These are phyloP conservation scores for Solanum chmielewskii DNA, from an alignment of 257 asterid species.

Conservation along the genomic window DNA sequence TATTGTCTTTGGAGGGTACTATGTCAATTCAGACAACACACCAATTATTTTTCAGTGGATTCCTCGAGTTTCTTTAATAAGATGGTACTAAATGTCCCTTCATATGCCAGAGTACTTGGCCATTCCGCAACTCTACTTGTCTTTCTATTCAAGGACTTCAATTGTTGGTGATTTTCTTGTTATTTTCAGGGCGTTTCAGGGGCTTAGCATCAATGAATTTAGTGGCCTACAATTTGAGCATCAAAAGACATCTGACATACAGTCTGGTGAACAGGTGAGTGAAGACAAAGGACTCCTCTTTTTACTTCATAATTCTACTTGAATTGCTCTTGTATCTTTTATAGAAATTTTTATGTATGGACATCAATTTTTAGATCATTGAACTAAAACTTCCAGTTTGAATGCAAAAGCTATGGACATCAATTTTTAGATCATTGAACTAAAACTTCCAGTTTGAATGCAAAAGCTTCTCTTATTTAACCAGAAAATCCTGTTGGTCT, in stretches of 20 bases:
- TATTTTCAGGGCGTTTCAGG: conserved; percentile 87
- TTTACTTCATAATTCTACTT: not conserved
- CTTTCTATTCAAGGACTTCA: not conserved
- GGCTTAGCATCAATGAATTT: conserved; percentile 89
- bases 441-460: not conserved
- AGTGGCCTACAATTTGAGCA: conserved; percentile 86
- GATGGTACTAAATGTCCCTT: conserved; percentile 45
- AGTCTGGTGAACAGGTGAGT: conserved; percentile 92
- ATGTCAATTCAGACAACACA: conserved; percentile 82
- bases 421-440: not conserved
- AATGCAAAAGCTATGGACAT: not conserved
- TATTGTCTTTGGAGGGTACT: conserved; percentile 95
- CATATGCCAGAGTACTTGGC: not conserved
- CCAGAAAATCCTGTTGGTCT: not conserved
- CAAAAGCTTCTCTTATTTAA: not conserved
- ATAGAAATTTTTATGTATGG: not conserved
- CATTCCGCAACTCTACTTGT: not conserved
- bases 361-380: not conserved
- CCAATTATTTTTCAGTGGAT: conserved; percentile 93
- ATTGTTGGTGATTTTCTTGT: not conserved
- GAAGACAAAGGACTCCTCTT: not conserved
- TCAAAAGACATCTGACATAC: conserved; percentile 61
- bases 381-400: not conserved
- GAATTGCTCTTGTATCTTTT: not conserved
- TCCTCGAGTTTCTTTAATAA: conserved; percentile 83